Conservation (phyloP, 768 basidiomycete genomes). For the Leccinellum luteum region DNA sequence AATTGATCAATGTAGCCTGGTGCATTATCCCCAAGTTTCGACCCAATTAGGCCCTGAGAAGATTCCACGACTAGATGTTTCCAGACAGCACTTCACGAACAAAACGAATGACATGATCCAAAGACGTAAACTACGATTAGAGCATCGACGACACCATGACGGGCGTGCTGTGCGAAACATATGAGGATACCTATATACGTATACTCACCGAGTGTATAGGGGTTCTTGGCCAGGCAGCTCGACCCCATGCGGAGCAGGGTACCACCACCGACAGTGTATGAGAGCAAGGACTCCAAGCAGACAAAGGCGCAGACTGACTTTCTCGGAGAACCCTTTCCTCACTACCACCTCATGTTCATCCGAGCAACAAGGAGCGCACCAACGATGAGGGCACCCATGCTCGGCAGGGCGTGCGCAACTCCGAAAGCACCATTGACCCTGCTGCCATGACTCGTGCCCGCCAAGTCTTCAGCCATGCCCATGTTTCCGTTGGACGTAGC, state of each 20-base stretch:
- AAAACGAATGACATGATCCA: background rate
- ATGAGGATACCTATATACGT: slow-evolving; percentile 6
- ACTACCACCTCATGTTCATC: slow-evolving; percentile 1
- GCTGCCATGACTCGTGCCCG: slow-evolving; percentile 6
- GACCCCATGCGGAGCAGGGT: background rate
- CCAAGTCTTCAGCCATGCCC: slow-evolving; percentile 25
- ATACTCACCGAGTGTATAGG: background rate
- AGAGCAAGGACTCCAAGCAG: slow-evolving; percentile 7
- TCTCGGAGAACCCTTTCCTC: background rate
- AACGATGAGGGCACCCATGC: slow-evolving; percentile 10
- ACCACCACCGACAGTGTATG: slow-evolving; percentile 7
- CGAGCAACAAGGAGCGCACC: slow-evolving; percentile 13
- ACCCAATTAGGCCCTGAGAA: too few relatives aligned
- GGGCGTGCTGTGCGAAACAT: background rate
- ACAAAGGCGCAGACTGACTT: slow-evolving; percentile 5
- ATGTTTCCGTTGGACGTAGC: slow-evolving; percentile 62
- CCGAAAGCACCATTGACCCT: background rate
- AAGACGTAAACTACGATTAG: background rate
- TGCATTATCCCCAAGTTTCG: too few relatives aligned
- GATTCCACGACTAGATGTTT: too few relatives aligned
- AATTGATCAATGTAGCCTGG: too few relatives aligned
- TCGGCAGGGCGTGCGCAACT: slow-evolving; percentile 9
- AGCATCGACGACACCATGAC: background rate
- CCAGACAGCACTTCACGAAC: background rate
- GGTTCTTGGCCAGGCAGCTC: background rate